Base-by-base conservation (phyloP, 495 filamentous ascomycete genomes). In the Penicillium samsonianum region DNA sequence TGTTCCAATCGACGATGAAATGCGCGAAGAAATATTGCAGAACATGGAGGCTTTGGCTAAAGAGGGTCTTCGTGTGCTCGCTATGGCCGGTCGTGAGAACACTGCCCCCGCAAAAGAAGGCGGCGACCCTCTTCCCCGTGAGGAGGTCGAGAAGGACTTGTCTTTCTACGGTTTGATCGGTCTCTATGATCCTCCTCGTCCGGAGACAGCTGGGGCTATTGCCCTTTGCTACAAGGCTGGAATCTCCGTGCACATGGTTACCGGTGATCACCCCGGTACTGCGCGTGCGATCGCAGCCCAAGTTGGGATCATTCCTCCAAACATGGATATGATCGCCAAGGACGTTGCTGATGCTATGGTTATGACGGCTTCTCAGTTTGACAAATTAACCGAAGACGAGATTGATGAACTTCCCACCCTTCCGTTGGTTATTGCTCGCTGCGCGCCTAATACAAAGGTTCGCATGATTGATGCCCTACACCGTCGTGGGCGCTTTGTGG, bases 391-490 rank as follows among this genome's bases (percentile, higher is more conserved):
- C 8, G 76, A 86, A 42, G 77, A 80, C 5, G 77, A 90, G 61
- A 84, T 90, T 64, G 88, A 92, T 59, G 64, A 65, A 1, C 69
- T 91, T 22, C 85, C 87, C 28, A 78, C 78, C 23, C 78, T 91
- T 8, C 86, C 88, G 3, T 63, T 88, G 50, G 87, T 92, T 40
- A 79, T 90, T 63, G 86, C 88, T 62, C 81, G 87, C 48, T 90
- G 87, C 57, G 82, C 85, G 5, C 89, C 87, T 2, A 80, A 84
- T 47, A 90, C 87, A 22, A 91, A 90, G 67, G 84, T 91, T 31
- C 84, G 88, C 46, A 90, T 92, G 84, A 87, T 94, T 30, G 84
- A 90, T 48, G 86, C 87, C 5, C 69, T 92, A 52, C 87, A 90
- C 56, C 80, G 87, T 42, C 74, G 87, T 46, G 81, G 82, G 31